Evolutionary conservation across 805 yeast genomes (phyloP).

Genomic region (Kazachstania kunashirensis): DNA sequence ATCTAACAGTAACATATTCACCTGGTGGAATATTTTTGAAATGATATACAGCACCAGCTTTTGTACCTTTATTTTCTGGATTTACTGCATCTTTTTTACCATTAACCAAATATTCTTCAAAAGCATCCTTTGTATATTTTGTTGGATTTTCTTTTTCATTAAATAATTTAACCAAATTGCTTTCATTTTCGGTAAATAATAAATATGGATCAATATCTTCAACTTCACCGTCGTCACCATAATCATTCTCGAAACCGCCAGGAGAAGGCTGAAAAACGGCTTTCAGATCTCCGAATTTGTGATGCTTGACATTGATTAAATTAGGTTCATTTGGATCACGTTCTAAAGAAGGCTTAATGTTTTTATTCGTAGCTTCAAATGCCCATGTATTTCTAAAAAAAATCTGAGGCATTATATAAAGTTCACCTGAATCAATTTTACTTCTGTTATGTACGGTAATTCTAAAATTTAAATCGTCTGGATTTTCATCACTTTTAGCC

Average conservation of each 20-base stretch:
- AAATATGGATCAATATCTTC: conserved; percentile 67
- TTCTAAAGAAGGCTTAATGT: conserved; percentile 42
- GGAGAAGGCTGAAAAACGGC: conserved; percentile 81
- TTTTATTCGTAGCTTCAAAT: conserved; percentile 52
- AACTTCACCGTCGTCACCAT: conserved; percentile 7
- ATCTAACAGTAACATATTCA: conserved; percentile 80
- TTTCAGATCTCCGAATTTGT: conserved; percentile 57
- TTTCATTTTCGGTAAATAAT: conserved; percentile 83
- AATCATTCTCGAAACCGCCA: conserved; percentile 39
- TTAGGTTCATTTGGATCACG: conserved; percentile 31
- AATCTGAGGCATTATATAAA: conserved; percentile 77
- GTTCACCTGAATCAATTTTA: conserved; percentile 62
- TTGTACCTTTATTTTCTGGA: conserved; percentile 67
- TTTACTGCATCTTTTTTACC: conserved; percentile 54
- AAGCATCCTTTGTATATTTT: conserved; percentile 73
- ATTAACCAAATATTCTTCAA: conserved; percentile 66
- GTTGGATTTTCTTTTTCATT: conserved; percentile 46
- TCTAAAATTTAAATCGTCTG: conserved; percentile 72
- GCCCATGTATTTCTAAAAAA: conserved; percentile 86
- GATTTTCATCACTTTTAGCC: conserved; percentile 77
- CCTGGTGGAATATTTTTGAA: conserved; percentile 80
- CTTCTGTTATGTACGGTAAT: conserved; percentile 85
- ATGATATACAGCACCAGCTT: conserved; percentile 73
- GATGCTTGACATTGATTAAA: conserved; percentile 53
- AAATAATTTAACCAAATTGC: conserved; percentile 63